Evolutionary conservation across 1,139 yeast genomes (phyloP), one percentile per base, ranked within the genome.

Genomic region (Taphrina sp.): DNA sequence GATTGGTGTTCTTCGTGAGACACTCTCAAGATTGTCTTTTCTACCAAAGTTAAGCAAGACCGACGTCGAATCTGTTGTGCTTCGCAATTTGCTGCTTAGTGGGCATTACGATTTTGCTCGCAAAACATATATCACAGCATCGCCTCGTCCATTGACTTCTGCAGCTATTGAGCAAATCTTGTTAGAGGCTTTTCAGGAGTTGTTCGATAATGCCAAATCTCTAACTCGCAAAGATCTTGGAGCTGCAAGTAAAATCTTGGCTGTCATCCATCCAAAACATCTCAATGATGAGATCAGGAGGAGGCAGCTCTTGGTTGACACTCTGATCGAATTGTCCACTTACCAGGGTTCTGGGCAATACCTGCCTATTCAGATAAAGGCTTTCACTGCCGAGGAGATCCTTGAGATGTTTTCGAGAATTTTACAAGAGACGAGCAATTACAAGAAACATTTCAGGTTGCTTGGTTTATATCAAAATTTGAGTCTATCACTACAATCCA

Each of bases 191-290:
- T 49, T 39, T 20, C 14, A 31, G 16, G 54, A 49, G 29, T 8
- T 42, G 14, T 49, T 49, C 24, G 54, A 49, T 29, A 49, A 49
- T 33, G 54, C 54, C n/a, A 17, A 16, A n/a, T 41, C 44, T 16
- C 24, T 49, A 26, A 31, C 36, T 5, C 35, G 39, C 5, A 31
- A 23, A 22, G 44, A 41, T 19, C 46, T 49, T 5, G 28, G 37
- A 17, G 46, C 45, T 8, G 54, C 46, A 3, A 19, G 22, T 3
- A 20, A 26, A 5, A 24, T 49, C 14, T 46, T 49, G 5, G 22
- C 24, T 19, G 19, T 49, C 20, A 22, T 49, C 22, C 54, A 49
- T 39, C 46, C 54, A 4, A 49, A 49, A 26, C 45, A 49, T 23
- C 10, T 4, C 28, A 39, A 49, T 35, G 17, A 22, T 3, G 34